These are phyloP conservation scores for Calonectria hongkongensis DNA, from an alignment of 2,329 filamentous ascomycete species.

Conservation along the genomic window DNA sequence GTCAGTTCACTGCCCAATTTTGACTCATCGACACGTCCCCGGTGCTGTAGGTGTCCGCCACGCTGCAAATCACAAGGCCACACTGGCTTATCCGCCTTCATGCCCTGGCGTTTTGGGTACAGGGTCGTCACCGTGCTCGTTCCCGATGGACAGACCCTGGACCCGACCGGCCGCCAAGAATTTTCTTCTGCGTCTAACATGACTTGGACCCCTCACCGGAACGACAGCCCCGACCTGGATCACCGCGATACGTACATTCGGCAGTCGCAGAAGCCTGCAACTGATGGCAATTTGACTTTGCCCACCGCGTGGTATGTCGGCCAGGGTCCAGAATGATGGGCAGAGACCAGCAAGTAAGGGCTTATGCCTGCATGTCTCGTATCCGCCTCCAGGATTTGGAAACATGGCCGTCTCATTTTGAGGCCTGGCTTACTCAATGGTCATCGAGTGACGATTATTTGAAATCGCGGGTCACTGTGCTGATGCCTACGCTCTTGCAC, in stretches of 20 bases:
- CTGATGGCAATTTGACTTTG: neutral
- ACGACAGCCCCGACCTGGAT: constrained; percentile 16
- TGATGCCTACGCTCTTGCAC: neutral
- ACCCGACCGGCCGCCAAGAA: constrained; percentile 16
- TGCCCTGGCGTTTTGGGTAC: constrained; percentile 22
- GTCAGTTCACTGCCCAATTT: constrained; percentile 28
- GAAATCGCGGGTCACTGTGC: neutral
- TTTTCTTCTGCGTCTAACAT: constrained; percentile 2
- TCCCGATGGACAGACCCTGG: constrained; percentile 17
- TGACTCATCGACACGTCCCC: constrained; percentile 24
- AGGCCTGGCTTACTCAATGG: neutral
- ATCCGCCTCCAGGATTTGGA: neutral
- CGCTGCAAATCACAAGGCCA: constrained; percentile 21
- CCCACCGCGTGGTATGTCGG: constrained; percentile 3
- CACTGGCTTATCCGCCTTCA: constrained; percentile 20
- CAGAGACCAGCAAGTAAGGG: neutral
- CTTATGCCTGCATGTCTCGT: neutral
- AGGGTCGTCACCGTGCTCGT: constrained; percentile 2
- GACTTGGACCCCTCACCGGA: constrained; percentile 19
- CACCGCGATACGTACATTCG: constrained; percentile 7
- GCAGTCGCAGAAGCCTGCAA: neutral
- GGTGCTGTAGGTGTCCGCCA: constrained; percentile 16
- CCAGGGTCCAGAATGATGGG: neutral
- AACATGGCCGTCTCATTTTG: neutral
- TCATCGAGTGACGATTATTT: constrained; percentile 10